Evolutionary conservation across 2,329 filamentous ascomycete species (phyloP).

Genomic region (Botrytis porri): DNA sequence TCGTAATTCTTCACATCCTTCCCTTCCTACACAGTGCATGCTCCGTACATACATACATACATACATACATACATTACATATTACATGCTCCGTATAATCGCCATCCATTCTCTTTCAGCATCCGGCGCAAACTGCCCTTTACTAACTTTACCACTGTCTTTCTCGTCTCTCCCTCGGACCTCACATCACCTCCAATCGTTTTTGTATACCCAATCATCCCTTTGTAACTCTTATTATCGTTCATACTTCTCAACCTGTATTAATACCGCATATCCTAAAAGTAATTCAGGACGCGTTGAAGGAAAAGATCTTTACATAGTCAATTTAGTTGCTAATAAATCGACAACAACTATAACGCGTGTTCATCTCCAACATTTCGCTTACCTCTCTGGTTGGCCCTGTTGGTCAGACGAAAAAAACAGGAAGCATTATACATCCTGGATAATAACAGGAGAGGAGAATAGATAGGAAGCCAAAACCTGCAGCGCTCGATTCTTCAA

Average conservation of each 20-base stretch:
- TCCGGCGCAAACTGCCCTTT: neutral
- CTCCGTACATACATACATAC: neutral
- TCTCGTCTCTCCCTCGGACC: neutral
- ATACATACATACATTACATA: neutral
- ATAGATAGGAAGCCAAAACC: neutral
- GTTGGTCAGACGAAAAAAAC: conserved; percentile 10
- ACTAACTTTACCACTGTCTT: neutral
- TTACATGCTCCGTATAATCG: neutral
- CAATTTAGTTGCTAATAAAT: neutral
- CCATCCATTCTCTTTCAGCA: conserved; percentile 1
- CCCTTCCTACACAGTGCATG: conserved; percentile 3
- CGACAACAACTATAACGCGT: conserved; percentile 9
- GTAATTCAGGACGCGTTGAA: neutral
- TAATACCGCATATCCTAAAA: neutral
- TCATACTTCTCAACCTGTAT: neutral
- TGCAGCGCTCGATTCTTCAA: neutral
- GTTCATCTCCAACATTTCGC: conserved; percentile 9
- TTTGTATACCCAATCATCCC: neutral
- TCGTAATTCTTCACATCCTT: neutral
- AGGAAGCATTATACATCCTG: conserved; percentile 11
- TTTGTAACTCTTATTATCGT: neutral
- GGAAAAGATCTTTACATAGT: neutral
- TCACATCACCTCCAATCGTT: neutral
- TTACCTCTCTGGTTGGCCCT: conserved; percentile 6
- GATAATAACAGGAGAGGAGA: neutral